Evolutionary conservation across 2,329 filamentous ascomycete species (phyloP).

Genomic region (Thielaviopsis euricoi): DNA sequence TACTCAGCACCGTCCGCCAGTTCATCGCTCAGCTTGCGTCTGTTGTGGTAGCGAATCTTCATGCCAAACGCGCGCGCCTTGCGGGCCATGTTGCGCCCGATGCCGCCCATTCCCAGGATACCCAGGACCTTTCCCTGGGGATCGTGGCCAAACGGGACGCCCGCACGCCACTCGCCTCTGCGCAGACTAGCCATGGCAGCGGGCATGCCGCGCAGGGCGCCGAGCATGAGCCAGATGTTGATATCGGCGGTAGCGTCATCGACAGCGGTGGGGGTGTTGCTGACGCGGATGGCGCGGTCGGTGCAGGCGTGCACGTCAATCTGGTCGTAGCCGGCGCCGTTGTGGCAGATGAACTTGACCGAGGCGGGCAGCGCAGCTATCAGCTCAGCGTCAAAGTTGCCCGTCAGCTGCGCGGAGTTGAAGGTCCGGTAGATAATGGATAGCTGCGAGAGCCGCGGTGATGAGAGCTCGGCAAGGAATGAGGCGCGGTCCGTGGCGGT

Average conservation of each 20-base stretch:
- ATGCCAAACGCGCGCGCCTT: conserved; percentile 65
- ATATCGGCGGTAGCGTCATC: conserved; percentile 73
- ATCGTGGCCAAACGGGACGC: conserved; percentile 50
- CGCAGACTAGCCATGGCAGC: conserved; percentile 48
- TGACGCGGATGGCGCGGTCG: conserved; percentile 48
- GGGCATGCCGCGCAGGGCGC: conserved; percentile 60
- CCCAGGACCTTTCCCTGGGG: conserved; percentile 64
- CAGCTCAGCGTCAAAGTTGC: conserved; percentile 55
- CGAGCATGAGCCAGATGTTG: conserved; percentile 66
- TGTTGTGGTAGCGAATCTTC: conserved; percentile 60
- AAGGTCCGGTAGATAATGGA: conserved; percentile 57
- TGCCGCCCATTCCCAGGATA: conserved; percentile 75
- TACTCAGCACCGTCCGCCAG: conserved; percentile 44
- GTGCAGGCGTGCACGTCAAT: conserved; percentile 60
- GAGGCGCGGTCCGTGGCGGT: conserved; percentile 43
- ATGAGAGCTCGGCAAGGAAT: conserved; percentile 52
- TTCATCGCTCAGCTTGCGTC: conserved; percentile 40
- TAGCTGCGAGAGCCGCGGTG: conserved; percentile 49
- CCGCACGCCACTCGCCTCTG: conserved; percentile 50
- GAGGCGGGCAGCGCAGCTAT: conserved; percentile 37
- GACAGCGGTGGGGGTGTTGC: conserved; percentile 66
- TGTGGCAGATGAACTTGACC: conserved; percentile 43
- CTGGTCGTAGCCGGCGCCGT: conserved; percentile 73
- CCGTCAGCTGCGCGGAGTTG: conserved; percentile 44
- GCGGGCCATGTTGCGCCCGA: conserved; percentile 58